Conservation (phyloP, 179 eudicot genomes). For the Gypsophila paniculata region DNA sequence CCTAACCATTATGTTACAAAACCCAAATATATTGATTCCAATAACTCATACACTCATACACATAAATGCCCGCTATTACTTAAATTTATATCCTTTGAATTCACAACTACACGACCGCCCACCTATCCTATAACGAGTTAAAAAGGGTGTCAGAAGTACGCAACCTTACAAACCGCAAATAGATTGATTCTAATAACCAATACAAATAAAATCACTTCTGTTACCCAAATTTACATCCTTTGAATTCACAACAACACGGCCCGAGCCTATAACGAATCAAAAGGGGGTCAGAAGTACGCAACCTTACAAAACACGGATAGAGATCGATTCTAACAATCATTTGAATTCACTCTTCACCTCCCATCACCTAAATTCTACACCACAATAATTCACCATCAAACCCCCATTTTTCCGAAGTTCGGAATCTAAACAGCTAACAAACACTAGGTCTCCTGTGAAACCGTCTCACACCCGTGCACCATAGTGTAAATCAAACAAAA, state of each 20-base stretch:
- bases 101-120: not conserved
- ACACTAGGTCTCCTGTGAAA: too few relatives aligned
- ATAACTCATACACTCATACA: not conserved
- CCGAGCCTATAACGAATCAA: too few relatives aligned
- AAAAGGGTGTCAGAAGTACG: too few relatives aligned
- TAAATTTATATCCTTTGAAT: not conserved
- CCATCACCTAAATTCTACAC: not conserved
- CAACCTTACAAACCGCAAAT: too few relatives aligned
- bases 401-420: not conserved
- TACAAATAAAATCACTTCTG: too few relatives aligned
- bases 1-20: not conserved
- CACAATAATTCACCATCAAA: not conserved
- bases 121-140: too few relatives aligned
- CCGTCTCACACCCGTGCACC: too few relatives aligned
- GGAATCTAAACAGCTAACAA: not conserved
- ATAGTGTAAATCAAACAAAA: too few relatives aligned
- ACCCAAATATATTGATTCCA: not conserved
- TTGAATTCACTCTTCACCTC: not conserved
- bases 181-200: too few relatives aligned
- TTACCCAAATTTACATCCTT: too few relatives aligned
- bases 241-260: too few relatives aligned
- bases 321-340: not conserved
- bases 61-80: not conserved
- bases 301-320: not conserved
- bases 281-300: too few relatives aligned